A percentile compares a stretch with the other conserved stretches of the same genome.
These are phyloP conservation scores for Ascochyta koolunga DNA, from an alignment of 2,329 filamentous ascomycete species.

Conservation along the genomic window DNA sequence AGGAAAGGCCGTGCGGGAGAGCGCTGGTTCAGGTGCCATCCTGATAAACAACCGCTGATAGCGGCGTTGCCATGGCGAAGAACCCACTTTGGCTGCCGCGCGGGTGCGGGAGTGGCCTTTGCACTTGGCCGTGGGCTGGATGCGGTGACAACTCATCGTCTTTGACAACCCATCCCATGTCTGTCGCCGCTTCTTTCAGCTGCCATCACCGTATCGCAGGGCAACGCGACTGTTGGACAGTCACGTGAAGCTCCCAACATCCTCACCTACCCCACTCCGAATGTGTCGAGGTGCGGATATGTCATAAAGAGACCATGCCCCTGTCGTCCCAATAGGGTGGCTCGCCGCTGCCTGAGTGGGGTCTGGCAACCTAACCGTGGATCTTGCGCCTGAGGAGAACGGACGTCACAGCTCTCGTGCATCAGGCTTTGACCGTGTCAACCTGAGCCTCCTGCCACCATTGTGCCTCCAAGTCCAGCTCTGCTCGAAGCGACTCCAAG, in stretches of 20 bases:
- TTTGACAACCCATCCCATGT: conserved; percentile 10
- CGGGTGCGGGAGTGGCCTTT: conserved; percentile 11
- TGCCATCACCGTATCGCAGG: conserved; percentile 10
- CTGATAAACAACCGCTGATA: conserved; percentile 21
- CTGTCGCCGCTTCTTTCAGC: conserved; percentile 15
- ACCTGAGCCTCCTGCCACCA: too few species aligned
- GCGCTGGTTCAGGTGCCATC: conserved; percentile 14
- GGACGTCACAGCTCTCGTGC: too few species aligned
- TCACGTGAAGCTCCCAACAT: neutral
- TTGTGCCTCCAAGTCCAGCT: too few species aligned
- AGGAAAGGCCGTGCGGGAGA: conserved; percentile 21
- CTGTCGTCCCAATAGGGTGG: neutral
- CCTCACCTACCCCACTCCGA: neutral
- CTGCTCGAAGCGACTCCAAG: too few species aligned
- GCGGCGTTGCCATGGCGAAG: conserved; percentile 15
- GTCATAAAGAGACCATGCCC: neutral
- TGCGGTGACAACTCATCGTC: conserved; percentile 14
- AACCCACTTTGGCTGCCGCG: conserved; percentile 14
- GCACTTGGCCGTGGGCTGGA: conserved; percentile 2
- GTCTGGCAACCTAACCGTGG: neutral
- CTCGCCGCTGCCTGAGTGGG: neutral
- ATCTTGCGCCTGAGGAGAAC: neutral
- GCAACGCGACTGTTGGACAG: neutral
- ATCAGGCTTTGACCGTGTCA: too few species aligned
- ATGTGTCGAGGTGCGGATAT: neutral